phyloP scores from a whole-genome alignment of 2,329 filamentous ascomycete genomes.

The Arthrobotrys sinensis region DNA sequence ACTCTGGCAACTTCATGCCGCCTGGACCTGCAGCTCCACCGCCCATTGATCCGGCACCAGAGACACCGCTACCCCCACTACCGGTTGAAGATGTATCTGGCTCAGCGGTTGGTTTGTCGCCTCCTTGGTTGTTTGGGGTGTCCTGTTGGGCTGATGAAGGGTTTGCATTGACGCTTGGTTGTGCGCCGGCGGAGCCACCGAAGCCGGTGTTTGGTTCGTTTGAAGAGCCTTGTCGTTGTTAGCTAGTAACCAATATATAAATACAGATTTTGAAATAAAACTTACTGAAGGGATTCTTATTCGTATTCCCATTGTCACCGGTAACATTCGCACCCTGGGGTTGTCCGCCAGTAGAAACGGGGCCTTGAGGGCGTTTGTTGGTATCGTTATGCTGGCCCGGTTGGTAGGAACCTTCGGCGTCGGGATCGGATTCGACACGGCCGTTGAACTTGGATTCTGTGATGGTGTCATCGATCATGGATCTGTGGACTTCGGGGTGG shows the following conservation, averaged over 20 bases:
- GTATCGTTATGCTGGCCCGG: conserved; percentile 25
- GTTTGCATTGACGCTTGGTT: conserved; percentile 44
- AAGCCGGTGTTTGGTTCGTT: conserved; percentile 60
- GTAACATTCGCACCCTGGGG: conserved; percentile 51
- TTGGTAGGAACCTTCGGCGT: conserved; percentile 48
- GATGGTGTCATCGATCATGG: conserved; percentile 59
- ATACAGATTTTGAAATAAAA: neutral
- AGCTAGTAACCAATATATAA: neutral
- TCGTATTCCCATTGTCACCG: conserved; percentile 27
- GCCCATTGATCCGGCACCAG: conserved; percentile 62
- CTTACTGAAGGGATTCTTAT: conserved; percentile 49
- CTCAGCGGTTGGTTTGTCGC: conserved; percentile 65
- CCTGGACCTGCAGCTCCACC: conserved; percentile 64
- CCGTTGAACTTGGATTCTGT: conserved; percentile 46
- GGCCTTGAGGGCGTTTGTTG: conserved; percentile 29
- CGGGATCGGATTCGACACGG: conserved; percentile 49
- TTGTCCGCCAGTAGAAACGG: conserved; percentile 34
- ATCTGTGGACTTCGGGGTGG: conserved; percentile 55
- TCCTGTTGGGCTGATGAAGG: conserved; percentile 26
- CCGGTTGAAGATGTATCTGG: conserved; percentile 64
- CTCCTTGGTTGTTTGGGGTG: conserved; percentile 66
- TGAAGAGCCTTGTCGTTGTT: conserved; percentile 38
- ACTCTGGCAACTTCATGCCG: conserved; percentile 64
- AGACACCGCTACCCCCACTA: conserved; percentile 32
- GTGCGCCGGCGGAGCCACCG: conserved; percentile 55